These are phyloP conservation scores for Fusarium abutilonis DNA, from an alignment of 2,329 filamentous ascomycete genomes.

Conservation along the genomic window DNA sequence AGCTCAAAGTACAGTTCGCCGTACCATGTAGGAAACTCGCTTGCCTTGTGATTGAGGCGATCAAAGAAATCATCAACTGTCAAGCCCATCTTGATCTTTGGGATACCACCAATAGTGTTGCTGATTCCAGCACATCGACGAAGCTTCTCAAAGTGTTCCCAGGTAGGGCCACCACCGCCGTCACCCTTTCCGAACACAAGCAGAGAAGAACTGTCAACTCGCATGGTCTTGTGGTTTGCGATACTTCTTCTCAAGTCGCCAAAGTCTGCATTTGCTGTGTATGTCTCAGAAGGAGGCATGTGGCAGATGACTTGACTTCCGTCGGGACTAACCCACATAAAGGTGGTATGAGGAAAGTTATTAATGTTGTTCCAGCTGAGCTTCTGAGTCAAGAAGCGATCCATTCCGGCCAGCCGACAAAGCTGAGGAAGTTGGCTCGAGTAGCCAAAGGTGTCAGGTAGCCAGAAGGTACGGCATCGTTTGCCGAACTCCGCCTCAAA, in stretches of 20 bases:
- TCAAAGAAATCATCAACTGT: slow-evolving; percentile 97
- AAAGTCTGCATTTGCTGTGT: slow-evolving; percentile 93
- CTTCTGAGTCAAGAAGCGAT: slow-evolving; percentile 96
- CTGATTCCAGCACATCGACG: slow-evolving; percentile 90
- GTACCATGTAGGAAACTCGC: slow-evolving; percentile 92
- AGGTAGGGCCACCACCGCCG: slow-evolving; percentile 93
- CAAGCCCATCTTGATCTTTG: slow-evolving; percentile 86
- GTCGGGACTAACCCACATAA: slow-evolving; percentile 97
- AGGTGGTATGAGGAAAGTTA: slow-evolving; percentile 97
- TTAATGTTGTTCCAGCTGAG: slow-evolving; percentile 99
- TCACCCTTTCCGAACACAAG: slow-evolving; percentile 97
- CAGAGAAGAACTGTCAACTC: slow-evolving; percentile 88
- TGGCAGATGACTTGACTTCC: slow-evolving; percentile 97
- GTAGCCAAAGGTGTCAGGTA: slow-evolving; percentile 98
- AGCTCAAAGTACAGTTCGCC: slow-evolving; percentile 98
- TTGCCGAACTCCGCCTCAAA: slow-evolving; percentile 93
- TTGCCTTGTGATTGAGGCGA: slow-evolving; percentile 79
- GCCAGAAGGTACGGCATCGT: slow-evolving; percentile 92
- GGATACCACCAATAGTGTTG: slow-evolving; percentile 81
- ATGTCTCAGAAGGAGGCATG: slow-evolving; percentile 95
- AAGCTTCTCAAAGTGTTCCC: slow-evolving; percentile 93
- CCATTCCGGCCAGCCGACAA: slow-evolving; percentile 94
- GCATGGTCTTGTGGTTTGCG: slow-evolving; percentile 92
- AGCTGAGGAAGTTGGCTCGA: slow-evolving; percentile 94
- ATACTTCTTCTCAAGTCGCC: slow-evolving; percentile 92